Conservation (phyloP, 768 basidiomycete genomes). For the Leucocoprinus sp. region DNA sequence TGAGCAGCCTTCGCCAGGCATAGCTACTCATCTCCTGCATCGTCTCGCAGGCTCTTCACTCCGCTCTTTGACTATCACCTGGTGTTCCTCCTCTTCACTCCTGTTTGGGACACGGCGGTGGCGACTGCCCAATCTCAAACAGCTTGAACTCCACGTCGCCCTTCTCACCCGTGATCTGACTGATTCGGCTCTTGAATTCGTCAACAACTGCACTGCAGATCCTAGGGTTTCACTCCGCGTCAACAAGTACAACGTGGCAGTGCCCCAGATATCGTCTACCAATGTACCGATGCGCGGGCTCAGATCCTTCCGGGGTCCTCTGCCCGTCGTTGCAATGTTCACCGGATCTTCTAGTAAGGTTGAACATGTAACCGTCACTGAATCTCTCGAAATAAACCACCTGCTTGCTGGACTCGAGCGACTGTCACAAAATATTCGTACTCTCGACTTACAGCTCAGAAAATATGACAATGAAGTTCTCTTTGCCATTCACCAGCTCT, state of each 20-base stretch:
- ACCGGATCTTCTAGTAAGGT: constrained; percentile 10
- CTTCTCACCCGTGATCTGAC: constrained; percentile 22
- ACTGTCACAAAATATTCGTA: constrained; percentile 15
- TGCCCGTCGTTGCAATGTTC: constrained; percentile 17
- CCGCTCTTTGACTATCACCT: constrained; percentile 13
- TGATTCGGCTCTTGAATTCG: constrained; percentile 19
- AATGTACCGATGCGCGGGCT: constrained; percentile 18
- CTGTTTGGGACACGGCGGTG: constrained; percentile 16
- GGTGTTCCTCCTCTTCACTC: constrained; percentile 13
- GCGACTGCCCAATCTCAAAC: constrained; percentile 12
- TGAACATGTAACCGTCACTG: constrained; percentile 18
- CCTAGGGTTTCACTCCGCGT: constrained; percentile 17
- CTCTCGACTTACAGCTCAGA: constrained; percentile 19
- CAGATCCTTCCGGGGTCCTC: constrained; percentile 21
- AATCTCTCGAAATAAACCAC: constrained; percentile 14
- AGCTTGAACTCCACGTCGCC: constrained; percentile 17
- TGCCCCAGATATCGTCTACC: constrained; percentile 17
- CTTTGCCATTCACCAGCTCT: constrained; percentile 22
- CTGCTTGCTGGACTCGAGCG: constrained; percentile 18
- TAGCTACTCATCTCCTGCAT: constrained; percentile 15
- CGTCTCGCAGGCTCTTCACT: constrained; percentile 12
- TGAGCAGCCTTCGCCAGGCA: constrained; percentile 7
- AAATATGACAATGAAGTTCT: constrained; percentile 25
- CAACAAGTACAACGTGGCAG: constrained; percentile 20
- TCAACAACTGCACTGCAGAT: constrained; percentile 15